Evolutionary conservation across 116 monocot species (phyloP).

Genomic region (Cymodocea nodosa): DNA sequence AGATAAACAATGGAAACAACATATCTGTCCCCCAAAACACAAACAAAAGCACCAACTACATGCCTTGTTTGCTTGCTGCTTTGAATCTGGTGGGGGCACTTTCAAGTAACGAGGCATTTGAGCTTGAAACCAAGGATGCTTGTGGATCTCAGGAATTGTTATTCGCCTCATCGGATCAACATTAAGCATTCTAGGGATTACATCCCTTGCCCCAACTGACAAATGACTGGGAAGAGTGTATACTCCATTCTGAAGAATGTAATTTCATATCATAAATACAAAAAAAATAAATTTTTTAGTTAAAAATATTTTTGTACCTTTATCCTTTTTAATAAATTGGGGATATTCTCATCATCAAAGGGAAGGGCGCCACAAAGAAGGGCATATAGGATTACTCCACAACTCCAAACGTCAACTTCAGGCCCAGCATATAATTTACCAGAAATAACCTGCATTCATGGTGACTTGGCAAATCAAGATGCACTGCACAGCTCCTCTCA

Average conservation of each 20-base stretch:
- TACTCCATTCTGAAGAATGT: constrained; percentile 27
- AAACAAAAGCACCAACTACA: background rate
- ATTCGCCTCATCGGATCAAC: constrained; percentile 59
- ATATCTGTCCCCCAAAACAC: background rate
- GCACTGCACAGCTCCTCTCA: no score
- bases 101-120: constrained; percentile 43
- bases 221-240: constrained; percentile 55
- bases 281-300: background rate
- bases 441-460: constrained; percentile 37
- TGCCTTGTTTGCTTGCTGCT: constrained; percentile 44
- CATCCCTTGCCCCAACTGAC: constrained; percentile 32
- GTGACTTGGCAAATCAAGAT: background rate
- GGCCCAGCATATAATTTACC: constrained; percentile 59
- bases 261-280: background rate
- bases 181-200: constrained; percentile 48
- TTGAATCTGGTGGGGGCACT: constrained; percentile 34
- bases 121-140: constrained; percentile 52
- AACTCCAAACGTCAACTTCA: constrained; percentile 48
- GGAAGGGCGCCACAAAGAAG: constrained; percentile 21
- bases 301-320: constrained; percentile 13
- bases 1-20: background rate
- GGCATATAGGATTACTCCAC: constrained; percentile 20
- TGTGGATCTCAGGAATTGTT: constrained; percentile 48
- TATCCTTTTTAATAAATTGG: constrained; percentile 57
- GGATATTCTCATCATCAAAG: constrained; percentile 33